Base-by-base conservation (phyloP, 371 early-diverging fungal genomes). In the Syncephalastrum racemosum region DNA sequence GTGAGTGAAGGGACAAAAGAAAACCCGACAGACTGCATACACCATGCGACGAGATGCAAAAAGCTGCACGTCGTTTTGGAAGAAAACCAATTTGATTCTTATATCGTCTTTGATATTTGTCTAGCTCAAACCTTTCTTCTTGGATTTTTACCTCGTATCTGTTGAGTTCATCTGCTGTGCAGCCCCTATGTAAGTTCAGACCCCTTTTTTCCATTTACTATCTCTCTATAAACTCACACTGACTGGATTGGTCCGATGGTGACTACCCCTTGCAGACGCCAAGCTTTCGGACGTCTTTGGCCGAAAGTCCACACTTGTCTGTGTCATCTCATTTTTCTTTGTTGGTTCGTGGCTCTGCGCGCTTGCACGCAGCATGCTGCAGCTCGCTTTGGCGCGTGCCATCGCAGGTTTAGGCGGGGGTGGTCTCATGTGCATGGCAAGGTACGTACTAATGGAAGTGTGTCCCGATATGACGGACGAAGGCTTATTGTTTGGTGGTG, bases 331-430 rank as follows among this genome's bases (percentile, higher is more conserved):
- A 5, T 69, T 68, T 49, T 75, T 75, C 47, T 39, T 75, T 13
- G 10, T 65, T 1, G 75, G 75, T 5, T 75, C 82, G 1, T 54
- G 75, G 20, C 57, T 77, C 16, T 81, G 85, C 39, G 87, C 84
- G 18, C 62, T 75, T 46, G 75, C 85, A 0, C 63, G 54, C 18
- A 73, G 68, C 5, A 82, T 87, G 83, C 66, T 72, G 7, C 72
- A 84, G 73, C 73, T 96, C 45, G 85, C 90, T 41, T 66, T 85
- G n/a, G 86, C 82, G 2, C 82, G 94, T 31, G 90, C 90, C 3
- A 53, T 90, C 36, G 82, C 90, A 3, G 92, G 92, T 8, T 49
- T 88, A 12, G 94, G 96, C 2, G 93, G 91, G 0, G 90, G 89
- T 8, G 95, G 95, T 1, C 64, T 93, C 8, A 55, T 60, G 55